These are phyloP conservation scores for Keithomyces neogunnii DNA, from an alignment of 2,329 filamentous ascomycete species.

Conservation along the genomic window DNA sequence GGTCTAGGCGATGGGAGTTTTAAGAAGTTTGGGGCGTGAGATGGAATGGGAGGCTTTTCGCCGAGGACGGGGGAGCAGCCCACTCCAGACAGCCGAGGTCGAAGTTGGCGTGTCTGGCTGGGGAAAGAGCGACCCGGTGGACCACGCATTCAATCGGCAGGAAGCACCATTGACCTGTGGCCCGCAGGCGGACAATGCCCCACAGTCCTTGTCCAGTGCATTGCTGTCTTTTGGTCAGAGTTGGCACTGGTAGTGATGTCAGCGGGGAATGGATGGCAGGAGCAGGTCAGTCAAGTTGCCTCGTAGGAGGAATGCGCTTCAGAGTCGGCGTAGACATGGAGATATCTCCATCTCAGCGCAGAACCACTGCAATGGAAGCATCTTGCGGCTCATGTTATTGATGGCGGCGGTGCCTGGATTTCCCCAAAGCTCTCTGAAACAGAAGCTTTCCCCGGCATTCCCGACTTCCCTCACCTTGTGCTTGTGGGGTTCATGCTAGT, in stretches of 20 bases:
- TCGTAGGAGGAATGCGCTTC: neutral
- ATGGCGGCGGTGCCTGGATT: neutral
- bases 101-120: neutral
- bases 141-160: too few relatives aligned
- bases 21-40: conserved; percentile 5
- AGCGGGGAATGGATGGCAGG: neutral
- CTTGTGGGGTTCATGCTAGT: neutral
- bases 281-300: neutral
- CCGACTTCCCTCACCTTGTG: conserved; percentile 1
- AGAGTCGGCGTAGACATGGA: neutral
- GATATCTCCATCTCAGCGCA: too few relatives aligned
- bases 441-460: neutral
- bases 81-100: conserved; percentile 10
- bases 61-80: conserved; percentile 10
- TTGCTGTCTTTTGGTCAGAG: neutral
- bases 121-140: neutral
- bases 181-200: neutral
- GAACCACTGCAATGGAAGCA: neutral
- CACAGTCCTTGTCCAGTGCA: neutral
- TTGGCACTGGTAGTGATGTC: neutral
- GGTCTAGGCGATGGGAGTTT: conserved; percentile 5
- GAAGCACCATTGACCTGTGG: neutral
- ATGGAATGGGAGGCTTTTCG: conserved; percentile 3
- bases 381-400: neutral
- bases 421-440: neutral